These are phyloP conservation scores for Monosporozyma servazzii DNA, from an alignment of 805 yeast species.

Conservation along the genomic window DNA sequence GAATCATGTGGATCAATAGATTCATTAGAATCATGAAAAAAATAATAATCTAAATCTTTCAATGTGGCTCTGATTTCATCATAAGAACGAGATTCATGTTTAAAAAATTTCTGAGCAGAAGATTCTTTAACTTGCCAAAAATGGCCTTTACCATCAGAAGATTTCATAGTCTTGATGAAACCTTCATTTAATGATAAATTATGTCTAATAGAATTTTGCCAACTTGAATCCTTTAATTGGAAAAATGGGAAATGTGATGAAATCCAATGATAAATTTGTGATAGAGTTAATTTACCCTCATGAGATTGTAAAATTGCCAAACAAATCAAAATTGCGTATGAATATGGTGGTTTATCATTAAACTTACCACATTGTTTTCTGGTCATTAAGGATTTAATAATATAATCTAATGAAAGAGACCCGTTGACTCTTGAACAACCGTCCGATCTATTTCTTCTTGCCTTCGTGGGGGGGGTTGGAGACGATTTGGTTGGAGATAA, in stretches of 20 bases:
- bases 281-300: slow-evolving; percentile 50
- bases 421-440: slow-evolving; percentile 25
- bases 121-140: slow-evolving; percentile 90
- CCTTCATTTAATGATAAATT: slow-evolving; percentile 89
- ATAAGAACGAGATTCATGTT: slow-evolving; percentile 30
- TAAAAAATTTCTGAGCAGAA: slow-evolving; percentile 69
- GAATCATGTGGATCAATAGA: background rate
- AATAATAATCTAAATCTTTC: slow-evolving; percentile 12
- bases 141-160: slow-evolving; percentile 79
- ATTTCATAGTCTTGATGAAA: slow-evolving; percentile 77
- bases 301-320: slow-evolving; percentile 16
- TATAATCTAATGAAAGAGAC: slow-evolving; percentile 23
- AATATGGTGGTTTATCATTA: slow-evolving; percentile 72
- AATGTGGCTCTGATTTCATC: slow-evolving; percentile 18
- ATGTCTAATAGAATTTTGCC: slow-evolving; percentile 97
- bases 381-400: slow-evolving; percentile 18
- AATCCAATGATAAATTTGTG: slow-evolving; percentile 90
- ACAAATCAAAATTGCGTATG: slow-evolving; percentile 78
- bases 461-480: slow-evolving; percentile 23
- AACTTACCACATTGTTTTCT: slow-evolving; percentile 12
- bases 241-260: slow-evolving; percentile 77
- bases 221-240: slow-evolving; percentile 77
- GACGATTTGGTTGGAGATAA: slow-evolving; percentile 28
- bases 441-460: slow-evolving; percentile 25
- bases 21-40: slow-evolving; percentile 2